Evolutionary conservation across 2,329 filamentous ascomycete genomes (phyloP), one percentile per base, ranked within the genome.

Genomic region (Colletotrichum endophyticum): DNA sequence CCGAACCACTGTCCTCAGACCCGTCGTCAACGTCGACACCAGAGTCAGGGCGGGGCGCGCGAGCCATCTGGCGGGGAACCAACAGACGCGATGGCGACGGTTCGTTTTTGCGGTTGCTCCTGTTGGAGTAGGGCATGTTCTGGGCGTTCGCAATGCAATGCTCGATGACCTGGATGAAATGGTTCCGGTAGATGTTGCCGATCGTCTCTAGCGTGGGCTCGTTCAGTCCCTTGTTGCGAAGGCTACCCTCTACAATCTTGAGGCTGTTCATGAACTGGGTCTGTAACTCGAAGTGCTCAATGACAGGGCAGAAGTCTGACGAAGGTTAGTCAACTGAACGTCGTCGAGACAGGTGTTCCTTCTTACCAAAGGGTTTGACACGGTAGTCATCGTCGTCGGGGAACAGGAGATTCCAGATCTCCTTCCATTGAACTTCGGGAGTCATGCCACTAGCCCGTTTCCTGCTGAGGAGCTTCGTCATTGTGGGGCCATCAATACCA

Each of bases 361-460:
- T 22, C 44, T 53, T 66, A 85, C 85, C 81, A 39, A 82, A 84
- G 2, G 80, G 64, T 19, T 81, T 80, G 1, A 86, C 79, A 5
- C 81, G 74, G 32, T 79, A 72, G 7, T 85, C 85, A 15, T 85
- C 84, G 19, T 87, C 85, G 53, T 87, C 85, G 0, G 85, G 85
- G 69, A 87, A 87, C 0, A 87, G 78, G 11, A 87, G 84, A n/a
- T 82, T 85, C 85, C 85, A 87, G 2, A 87, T 84, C 70, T 87
- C 85, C 19, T 79, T 81, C 85, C 85, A 87, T 59, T 87, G 85
- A 1, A 85, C 82, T 8, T 85, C 83, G 0, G 84, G 78, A 3
- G 84, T 85, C 2, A 83, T 82, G 1, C 85, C 85, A 7, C 84
- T 85, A 1, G 84, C 84, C 8, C 85, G 78, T 74, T 87, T 87